Evolutionary conservation across 495 filamentous ascomycete genomes (phyloP).

Genomic region (Tricharina praecox): DNA sequence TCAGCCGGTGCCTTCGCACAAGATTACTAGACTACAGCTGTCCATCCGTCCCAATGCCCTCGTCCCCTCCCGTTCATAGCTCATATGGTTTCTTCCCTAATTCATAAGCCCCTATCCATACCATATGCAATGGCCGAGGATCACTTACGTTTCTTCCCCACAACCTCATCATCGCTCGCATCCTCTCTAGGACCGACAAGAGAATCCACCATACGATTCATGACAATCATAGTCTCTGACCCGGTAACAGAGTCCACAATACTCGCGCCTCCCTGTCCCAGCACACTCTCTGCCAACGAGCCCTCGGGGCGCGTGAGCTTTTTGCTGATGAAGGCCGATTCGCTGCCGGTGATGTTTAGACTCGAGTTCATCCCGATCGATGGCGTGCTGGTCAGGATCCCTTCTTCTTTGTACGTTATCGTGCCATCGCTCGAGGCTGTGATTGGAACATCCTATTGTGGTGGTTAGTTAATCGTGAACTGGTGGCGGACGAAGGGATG

Average conservation of each 20-base stretch:
- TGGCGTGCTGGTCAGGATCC: conserved; percentile 29
- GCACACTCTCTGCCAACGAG: conserved; percentile 16
- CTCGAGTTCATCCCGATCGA: conserved; percentile 22
- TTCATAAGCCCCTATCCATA: no score
- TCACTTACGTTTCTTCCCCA: not conserved
- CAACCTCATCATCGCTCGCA: conserved; percentile 5
- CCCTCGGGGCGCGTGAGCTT: not conserved
- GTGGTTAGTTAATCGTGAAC: not conserved
- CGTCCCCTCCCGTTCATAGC: no score
- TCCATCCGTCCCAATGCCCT: no score
- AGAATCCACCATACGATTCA: conserved; percentile 49
- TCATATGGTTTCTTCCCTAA: not conserved
- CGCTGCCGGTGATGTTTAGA: conserved; percentile 12
- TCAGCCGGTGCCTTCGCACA: no score
- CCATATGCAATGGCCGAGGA: no score
- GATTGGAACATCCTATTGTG: conserved; percentile 21
- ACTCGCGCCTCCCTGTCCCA: conserved; percentile 22
- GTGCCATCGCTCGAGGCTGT: conserved; percentile 33
- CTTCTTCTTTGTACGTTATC: conserved; percentile 41
- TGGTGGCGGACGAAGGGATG: not conserved
- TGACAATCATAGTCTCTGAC: conserved; percentile 29
- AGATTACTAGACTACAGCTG: no score
- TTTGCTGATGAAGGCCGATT: conserved; percentile 5
- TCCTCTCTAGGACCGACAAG: conserved; percentile 37
- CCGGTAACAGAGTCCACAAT: conserved; percentile 22